These are phyloP conservation scores for Hibiscus tridactylites DNA, from an alignment of 345 rosid species.

Conservation along the genomic window DNA sequence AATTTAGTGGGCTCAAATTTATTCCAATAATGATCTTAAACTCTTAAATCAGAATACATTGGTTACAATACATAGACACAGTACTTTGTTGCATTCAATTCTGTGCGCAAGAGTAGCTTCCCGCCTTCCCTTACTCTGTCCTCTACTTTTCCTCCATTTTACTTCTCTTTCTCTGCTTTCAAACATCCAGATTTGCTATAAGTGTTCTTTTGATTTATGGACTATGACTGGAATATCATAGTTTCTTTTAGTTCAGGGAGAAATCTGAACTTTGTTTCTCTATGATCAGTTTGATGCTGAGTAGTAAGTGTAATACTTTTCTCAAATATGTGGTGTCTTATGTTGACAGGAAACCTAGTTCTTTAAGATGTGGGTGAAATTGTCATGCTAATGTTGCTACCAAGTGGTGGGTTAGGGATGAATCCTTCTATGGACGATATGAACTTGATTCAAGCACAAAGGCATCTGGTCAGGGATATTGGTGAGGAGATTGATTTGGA, in stretches of 20 bases:
- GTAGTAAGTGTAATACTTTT: not conserved
- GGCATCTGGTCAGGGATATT: constrained; percentile 91
- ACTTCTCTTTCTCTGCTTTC: not conserved
- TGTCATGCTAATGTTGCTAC: constrained; percentile 95
- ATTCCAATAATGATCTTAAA: not conserved
- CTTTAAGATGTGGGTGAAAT: constrained; percentile 1
- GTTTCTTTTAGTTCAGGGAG: not conserved
- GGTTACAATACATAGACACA: not conserved
- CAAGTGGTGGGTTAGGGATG: constrained; percentile 73
- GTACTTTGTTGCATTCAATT: not conserved
- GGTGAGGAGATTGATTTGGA: constrained; percentile 99
- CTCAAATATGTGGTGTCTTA: not conserved
- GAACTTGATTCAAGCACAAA: constrained; percentile 90
- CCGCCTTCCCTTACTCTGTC: not conserved
- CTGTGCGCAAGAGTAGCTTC: not conserved
- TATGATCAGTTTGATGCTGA: not conserved
- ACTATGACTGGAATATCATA: not conserved
- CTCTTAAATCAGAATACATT: not conserved
- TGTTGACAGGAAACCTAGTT: constrained; percentile 6
- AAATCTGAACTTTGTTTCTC: not conserved
- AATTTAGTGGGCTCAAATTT: not conserved
- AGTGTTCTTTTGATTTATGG: not conserved
- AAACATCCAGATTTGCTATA: not conserved
- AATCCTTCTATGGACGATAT: constrained; percentile 93
- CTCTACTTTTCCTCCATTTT: not conserved